These are phyloP conservation scores for Pythium apleroticum DNA, from an alignment of 352 stramenopile genomes.

Conservation along the genomic window DNA sequence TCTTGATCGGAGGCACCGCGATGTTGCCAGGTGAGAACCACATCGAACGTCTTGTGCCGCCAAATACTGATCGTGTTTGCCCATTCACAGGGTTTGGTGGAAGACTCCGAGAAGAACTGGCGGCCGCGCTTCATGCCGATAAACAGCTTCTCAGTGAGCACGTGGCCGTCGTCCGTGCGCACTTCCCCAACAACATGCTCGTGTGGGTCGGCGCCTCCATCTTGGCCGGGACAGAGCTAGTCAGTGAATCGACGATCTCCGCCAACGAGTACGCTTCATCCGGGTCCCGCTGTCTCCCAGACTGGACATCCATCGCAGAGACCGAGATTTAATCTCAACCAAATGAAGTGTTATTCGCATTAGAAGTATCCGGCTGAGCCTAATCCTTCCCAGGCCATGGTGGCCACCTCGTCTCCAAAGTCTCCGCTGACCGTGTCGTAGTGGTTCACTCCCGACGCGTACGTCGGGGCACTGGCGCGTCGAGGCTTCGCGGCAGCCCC, in stretches of 20 bases:
- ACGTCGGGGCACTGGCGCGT: conserved; percentile 35
- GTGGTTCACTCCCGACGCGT: conserved; percentile 43
- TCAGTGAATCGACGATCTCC: conserved; percentile 43
- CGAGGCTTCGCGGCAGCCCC: conserved; percentile 28
- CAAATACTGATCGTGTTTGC: neutral
- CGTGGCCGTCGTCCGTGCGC: conserved; percentile 40
- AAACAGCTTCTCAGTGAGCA: conserved; percentile 44
- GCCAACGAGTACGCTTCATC: conserved; percentile 47
- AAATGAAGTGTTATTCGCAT: conserved; percentile 5
- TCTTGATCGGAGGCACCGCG: conserved; percentile 66
- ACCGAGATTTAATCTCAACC: conserved; percentile 23
- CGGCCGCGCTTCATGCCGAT: conserved; percentile 34
- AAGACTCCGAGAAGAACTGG: conserved; percentile 52
- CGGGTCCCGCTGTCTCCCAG: conserved; percentile 33
- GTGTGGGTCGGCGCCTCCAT: conserved; percentile 78
- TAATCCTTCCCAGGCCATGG: conserved; percentile 73
- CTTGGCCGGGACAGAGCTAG: conserved; percentile 64
- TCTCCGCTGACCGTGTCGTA: conserved; percentile 50
- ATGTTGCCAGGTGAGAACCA: conserved; percentile 66
- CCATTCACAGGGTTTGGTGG: conserved; percentile 42
- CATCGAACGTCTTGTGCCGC: too few species aligned
- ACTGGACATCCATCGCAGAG: conserved; percentile 70
- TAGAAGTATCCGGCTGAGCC: conserved; percentile 65
- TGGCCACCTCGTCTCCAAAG: conserved; percentile 54
- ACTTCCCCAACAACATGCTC: conserved; percentile 76